A percentile compares a stretch with the other conserved stretches of the same genome.
phyloP scores from a whole-genome alignment of 805 yeast genomes.

The Candida tallmaniae region DNA sequence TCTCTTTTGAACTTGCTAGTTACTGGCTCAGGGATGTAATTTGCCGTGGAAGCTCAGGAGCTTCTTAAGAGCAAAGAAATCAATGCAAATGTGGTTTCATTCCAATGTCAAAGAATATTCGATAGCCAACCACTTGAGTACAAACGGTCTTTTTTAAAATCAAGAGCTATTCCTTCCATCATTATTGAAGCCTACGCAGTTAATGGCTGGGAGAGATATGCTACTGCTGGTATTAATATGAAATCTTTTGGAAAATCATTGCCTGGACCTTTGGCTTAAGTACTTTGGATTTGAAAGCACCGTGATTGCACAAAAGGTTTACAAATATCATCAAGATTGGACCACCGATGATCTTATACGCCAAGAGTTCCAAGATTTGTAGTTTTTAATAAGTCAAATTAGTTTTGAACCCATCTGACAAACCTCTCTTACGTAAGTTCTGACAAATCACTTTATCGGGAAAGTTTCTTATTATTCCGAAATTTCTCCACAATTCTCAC shows the following conservation, averaged over 20 bases:
- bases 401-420: too few species aligned
- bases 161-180: conserved; percentile 20
- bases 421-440: background rate
- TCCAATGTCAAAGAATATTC: conserved; percentile 27
- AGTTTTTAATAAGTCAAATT: too few species aligned
- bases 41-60: conserved; percentile 23
- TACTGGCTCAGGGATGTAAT: conserved; percentile 23
- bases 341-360: conserved; percentile 3
- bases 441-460: background rate
- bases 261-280: conserved; percentile 27
- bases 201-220: conserved; percentile 33
- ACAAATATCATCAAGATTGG: conserved; percentile 15
- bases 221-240: conserved; percentile 30
- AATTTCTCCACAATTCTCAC: too few species aligned
- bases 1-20: conserved; percentile 24
- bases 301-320: conserved; percentile 22
- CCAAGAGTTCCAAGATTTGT: conserved; percentile 7
- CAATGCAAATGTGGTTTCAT: conserved; percentile 20
- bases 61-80: conserved; percentile 19
- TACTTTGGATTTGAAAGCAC: conserved; percentile 25
- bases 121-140: conserved; percentile 23
- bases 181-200: conserved; percentile 32
- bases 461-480: too few species aligned
- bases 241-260: conserved; percentile 29
- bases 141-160: conserved; percentile 17